Evolutionary conservation across 1,284 basidiomycete genomes (phyloP).

Genomic region (Anthracocystis walkeri): DNA sequence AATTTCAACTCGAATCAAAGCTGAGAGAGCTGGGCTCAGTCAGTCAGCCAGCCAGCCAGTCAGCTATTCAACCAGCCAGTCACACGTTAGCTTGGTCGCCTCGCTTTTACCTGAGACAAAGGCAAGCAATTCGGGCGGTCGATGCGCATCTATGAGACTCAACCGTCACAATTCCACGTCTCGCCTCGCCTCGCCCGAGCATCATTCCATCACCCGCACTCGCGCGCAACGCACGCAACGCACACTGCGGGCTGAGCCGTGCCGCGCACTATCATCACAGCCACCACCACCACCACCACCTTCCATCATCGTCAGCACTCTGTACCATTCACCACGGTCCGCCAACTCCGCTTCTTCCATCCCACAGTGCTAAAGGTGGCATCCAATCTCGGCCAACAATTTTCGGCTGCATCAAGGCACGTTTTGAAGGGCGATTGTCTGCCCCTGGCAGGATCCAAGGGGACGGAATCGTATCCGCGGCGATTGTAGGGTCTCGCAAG

Average conservation of each 20-base stretch:
- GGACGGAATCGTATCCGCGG: too few species aligned
- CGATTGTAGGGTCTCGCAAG: too few species aligned
- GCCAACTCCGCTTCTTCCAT: background rate
- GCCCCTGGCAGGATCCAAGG: too few species aligned
- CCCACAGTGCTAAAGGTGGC: background rate
- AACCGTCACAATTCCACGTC: conserved; percentile 3
- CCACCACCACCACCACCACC: conserved; percentile 8
- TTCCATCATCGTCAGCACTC: background rate
- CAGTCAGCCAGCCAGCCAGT: background rate
- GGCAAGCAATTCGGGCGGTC: conserved; percentile 7
- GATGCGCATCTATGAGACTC: conserved; percentile 9
- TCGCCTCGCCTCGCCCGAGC: conserved; percentile 3
- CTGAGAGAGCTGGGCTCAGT: conserved; percentile 3
- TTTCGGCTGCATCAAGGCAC: too few species aligned
- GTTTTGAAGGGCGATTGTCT: too few species aligned
- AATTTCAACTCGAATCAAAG: background rate
- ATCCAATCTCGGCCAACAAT: too few species aligned
- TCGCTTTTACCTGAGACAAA: background rate
- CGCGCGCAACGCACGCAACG: conserved; percentile 1
- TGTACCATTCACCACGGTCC: conserved; percentile 1
- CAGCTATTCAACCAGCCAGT: background rate
- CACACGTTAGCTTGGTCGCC: background rate
- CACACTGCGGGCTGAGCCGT: background rate
- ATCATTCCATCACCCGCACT: conserved; percentile 3
- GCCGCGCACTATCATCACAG: background rate